phyloP scores from a whole-genome alignment of 2,329 filamentous ascomycete genomes.

The Taxawa tesnikishii region DNA sequence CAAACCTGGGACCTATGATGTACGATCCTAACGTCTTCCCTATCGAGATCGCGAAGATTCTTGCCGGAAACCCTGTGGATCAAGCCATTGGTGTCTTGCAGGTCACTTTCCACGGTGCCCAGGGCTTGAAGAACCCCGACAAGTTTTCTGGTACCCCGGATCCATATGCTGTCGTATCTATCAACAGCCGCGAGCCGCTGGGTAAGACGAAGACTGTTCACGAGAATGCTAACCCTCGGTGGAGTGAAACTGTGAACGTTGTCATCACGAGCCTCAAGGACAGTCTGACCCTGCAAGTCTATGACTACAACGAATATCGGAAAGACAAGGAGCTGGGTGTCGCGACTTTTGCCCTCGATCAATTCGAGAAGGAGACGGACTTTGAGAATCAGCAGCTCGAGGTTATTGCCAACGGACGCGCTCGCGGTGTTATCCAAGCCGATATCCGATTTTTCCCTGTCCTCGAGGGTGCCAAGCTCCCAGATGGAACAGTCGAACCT shows the following conservation, averaged over 20 bases:
- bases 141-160: slow-evolving; percentile 87
- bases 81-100: slow-evolving; percentile 91
- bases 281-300: slow-evolving; percentile 70
- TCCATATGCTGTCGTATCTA: slow-evolving; percentile 73
- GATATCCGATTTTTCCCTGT: slow-evolving; percentile 96
- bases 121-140: slow-evolving; percentile 88
- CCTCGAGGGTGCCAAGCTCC: slow-evolving; percentile 56
- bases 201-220: slow-evolving; percentile 80
- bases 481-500: slow-evolving; percentile 67
- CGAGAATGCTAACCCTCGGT: slow-evolving; percentile 75
- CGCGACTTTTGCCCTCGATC: slow-evolving; percentile 74
- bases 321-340: slow-evolving; percentile 93
- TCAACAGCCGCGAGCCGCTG: slow-evolving; percentile 71
- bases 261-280: slow-evolving; percentile 89
- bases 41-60: slow-evolving; percentile 96
- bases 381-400: slow-evolving; percentile 80
- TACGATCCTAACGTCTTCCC: slow-evolving; percentile 96
- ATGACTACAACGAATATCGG: slow-evolving; percentile 88
- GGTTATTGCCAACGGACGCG: slow-evolving; percentile 70
- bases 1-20: slow-evolving; percentile 92
- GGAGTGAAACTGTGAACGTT: slow-evolving; percentile 95
- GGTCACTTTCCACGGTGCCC: slow-evolving; percentile 79
- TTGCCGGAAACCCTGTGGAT: slow-evolving; percentile 85
- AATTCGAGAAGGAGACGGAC: slow-evolving; percentile 62
- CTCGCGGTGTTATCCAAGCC: slow-evolving; percentile 64